Evolutionary conservation across 2,329 filamentous ascomycete species (phyloP), one percentile per base, ranked within the genome.

Genomic region (Aspergillus nomiae): DNA sequence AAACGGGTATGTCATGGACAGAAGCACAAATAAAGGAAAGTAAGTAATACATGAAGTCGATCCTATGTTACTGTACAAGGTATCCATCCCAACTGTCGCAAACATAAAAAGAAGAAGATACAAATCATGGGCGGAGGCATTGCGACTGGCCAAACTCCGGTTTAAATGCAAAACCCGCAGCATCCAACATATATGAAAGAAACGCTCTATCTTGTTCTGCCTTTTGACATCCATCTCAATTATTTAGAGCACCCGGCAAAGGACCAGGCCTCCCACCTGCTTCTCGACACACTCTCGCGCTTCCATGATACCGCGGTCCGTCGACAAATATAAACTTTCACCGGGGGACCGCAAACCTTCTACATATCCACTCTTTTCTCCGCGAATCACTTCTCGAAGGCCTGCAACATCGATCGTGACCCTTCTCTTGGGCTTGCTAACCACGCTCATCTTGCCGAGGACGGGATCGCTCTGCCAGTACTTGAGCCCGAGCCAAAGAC

Each of bases 401-500:
- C 89, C 85, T 19, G 80, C 66, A 28, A 89, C 83, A 57, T 87
- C 83, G 65, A 92, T 83, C 70, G 85, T 90, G 75, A 96, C 85
- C 70, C 87, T 79, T 67, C 92, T 85, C 71, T 87, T 94, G 11
- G 92, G 90, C 78, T 89, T 94, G 73, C 86, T 90, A 64, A 96
- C 82, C 73, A 90, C 77, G 56, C 79, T 77, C 72, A 94, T 84
- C 67, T 87, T 84, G 65, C 83, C 83, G 69, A 97, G 80, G 26
- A 97, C 92, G 7, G 94, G 92, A 77, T 89, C 84, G 74, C 90
- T 90, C 69, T 93, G 88, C 87, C 87, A 92, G 85, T 97, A 97
- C 82, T 97, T 97, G 72, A 97, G 82, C 1, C 92, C 92, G 14
- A 97, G 80, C 94, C 94, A 97, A 68, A 97, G 81, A 64, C 94